phyloP scores from a whole-genome alignment of 1,284 basidiomycete genomes.

The Cryptococcus amylolentus region DNA sequence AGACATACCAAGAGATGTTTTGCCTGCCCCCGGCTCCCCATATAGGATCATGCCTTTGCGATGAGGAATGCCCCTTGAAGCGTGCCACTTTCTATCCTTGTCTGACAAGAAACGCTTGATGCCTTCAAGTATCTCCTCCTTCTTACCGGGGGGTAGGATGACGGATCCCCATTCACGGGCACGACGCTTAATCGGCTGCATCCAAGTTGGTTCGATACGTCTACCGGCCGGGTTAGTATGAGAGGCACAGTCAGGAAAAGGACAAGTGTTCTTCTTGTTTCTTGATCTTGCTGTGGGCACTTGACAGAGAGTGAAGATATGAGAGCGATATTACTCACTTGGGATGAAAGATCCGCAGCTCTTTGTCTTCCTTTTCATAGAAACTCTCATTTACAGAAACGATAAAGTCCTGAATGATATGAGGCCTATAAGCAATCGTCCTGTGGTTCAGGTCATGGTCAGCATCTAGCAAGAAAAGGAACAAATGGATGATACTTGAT shows the following conservation, averaged over 20 bases:
- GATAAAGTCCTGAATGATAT: constrained; percentile 22
- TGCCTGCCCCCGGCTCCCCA: constrained; percentile 31
- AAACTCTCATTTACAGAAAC: constrained; percentile 18
- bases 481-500: constrained; percentile 4
- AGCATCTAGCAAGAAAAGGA: background rate
- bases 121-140: constrained; percentile 24
- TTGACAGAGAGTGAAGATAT: background rate
- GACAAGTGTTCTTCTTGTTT: background rate
- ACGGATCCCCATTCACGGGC: constrained; percentile 29
- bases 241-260: background rate
- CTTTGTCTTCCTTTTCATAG: constrained; percentile 21
- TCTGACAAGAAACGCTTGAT: constrained; percentile 26
- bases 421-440: constrained; percentile 15
- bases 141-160: constrained; percentile 24
- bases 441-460: constrained; percentile 2
- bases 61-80: constrained; percentile 32
- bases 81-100: constrained; percentile 28
- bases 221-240: constrained; percentile 1
- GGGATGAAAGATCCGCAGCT: constrained; percentile 32
- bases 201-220: constrained; percentile 20
- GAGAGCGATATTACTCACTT: constrained; percentile 9
- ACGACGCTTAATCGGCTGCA: constrained; percentile 21
- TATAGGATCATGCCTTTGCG: constrained; percentile 31
- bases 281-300: background rate
- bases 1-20: constrained; percentile 28